Conservation (phyloP, 2,329 filamentous ascomycete genomes). For the Westerdykella aurantiaca region DNA sequence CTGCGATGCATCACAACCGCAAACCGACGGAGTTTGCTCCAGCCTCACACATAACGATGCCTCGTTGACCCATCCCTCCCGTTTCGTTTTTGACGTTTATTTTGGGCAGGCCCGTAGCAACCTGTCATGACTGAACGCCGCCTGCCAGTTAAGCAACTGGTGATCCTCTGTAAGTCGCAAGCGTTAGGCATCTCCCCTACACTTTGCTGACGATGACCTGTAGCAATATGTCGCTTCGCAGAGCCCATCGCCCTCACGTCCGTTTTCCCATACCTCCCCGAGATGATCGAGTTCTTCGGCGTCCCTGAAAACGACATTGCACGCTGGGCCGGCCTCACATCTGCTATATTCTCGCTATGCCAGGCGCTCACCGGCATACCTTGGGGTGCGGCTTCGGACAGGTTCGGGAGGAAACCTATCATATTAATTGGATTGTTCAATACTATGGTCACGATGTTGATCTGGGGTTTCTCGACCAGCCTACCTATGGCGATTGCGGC, state of each 20-base stretch:
- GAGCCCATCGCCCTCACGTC: conserved; percentile 90
- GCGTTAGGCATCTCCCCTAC: not conserved
- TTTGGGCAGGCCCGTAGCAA: no score
- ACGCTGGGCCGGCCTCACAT: conserved; percentile 80
- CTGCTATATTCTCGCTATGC: conserved; percentile 71
- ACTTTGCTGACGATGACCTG: not conserved
- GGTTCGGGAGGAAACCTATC: conserved; percentile 77
- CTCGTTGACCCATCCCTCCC: no score
- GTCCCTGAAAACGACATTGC: conserved; percentile 38
- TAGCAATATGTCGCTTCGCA: conserved; percentile 85
- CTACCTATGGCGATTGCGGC: conserved; percentile 73
- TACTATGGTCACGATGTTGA: conserved; percentile 74
- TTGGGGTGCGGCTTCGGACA: conserved; percentile 80
- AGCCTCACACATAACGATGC: no score
- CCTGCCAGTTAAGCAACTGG: conserved; percentile 37
- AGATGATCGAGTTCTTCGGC: conserved; percentile 39
- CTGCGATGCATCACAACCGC: no score
- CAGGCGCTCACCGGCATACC: conserved; percentile 78
- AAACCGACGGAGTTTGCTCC: no score
- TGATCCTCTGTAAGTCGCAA: conserved; percentile 31
- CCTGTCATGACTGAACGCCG: conserved; percentile 33
- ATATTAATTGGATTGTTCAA: conserved; percentile 66
- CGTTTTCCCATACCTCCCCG: conserved; percentile 88
- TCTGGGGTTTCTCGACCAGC: conserved; percentile 79
- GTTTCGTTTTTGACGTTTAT: no score